Evolutionary conservation across 139 green algal genomes (phyloP), one percentile per base, ranked within the genome.

Genomic region (Auxenochlorella pyrenoidosa): DNA sequence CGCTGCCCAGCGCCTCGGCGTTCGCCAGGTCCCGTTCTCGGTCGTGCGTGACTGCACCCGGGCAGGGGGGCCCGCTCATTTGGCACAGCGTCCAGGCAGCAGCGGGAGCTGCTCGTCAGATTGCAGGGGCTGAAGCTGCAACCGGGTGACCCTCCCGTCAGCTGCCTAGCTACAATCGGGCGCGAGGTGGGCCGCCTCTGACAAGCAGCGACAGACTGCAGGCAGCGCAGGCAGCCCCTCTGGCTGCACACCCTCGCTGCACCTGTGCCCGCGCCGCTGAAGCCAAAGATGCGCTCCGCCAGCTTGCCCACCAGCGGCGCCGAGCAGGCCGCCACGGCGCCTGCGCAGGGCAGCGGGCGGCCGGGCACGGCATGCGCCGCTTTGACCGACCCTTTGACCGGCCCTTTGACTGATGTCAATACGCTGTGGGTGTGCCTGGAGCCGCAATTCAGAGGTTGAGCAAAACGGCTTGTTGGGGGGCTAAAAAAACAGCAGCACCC

Each of bases 241-340:
- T 30, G 21, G 22, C 79, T 34, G 36, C 22, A 2, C 72, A 44
- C 24, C 36, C 1, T 47, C 13, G 16, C 10, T 38, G 6, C 63
- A 85, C 80, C 80, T n/a, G 83, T 80, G 66, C 66, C 78, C 15
- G 73, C 77, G n/a, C 93, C 93, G n/a, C 81, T 85, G 80, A 94
- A 96, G 1, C 91, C 88, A 84, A 95, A 96, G 44, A 88, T 36
- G 22, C 75, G 76, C 85, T 95, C 82, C 10, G 93, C 91, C 6
- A 95, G 70, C 10, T 88, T 47, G 32, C 94, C 94, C 73, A 96
- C 94, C 36, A 96, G 73, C 4, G 94, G 94, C 0, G 92, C 90
- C 0, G 89, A 91, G 66, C 91, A 91, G 0, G 94, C 90, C 5
- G 87, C 86, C 12, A 92, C 73, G 21, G 90, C 86, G 51, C 83